phyloP scores from a whole-genome alignment of 805 yeast species.

The Wickerhamiella azyma region DNA sequence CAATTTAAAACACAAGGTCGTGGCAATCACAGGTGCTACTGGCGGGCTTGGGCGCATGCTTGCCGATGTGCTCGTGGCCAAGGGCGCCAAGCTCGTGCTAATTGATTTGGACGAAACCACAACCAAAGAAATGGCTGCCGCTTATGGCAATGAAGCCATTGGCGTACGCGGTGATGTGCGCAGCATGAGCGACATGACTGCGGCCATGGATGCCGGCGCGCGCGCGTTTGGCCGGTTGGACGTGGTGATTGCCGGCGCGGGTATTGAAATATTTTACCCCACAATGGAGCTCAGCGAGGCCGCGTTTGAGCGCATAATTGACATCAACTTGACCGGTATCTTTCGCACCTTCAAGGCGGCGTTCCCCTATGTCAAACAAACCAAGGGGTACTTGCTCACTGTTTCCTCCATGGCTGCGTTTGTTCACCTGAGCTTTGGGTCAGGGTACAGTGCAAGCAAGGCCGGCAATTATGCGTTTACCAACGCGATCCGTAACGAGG shows the following conservation, averaged over 20 bases:
- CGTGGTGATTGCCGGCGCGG: slow-evolving; percentile 9
- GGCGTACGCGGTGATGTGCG: slow-evolving; percentile 8
- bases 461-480: slow-evolving; percentile 4
- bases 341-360: slow-evolving; percentile 10
- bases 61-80: background rate
- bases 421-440: slow-evolving; percentile 1
- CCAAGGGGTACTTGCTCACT: slow-evolving; percentile 6
- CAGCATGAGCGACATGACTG: slow-evolving; percentile 1
- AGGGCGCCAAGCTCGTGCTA: slow-evolving; percentile 8
- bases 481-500: slow-evolving; percentile 7
- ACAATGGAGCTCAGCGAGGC: background rate
- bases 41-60: slow-evolving; percentile 8
- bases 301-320: slow-evolving; percentile 5
- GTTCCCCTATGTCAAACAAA: slow-evolving; percentile 7
- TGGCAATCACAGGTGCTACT: slow-evolving; percentile 9
- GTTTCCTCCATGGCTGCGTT: slow-evolving; percentile 9
- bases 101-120: slow-evolving; percentile 4
- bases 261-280: slow-evolving; percentile 7
- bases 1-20: slow-evolving; percentile 4
- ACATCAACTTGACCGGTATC: slow-evolving; percentile 7
- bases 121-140: background rate
- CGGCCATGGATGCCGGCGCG: slow-evolving; percentile 4
- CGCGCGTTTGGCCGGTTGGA: slow-evolving; percentile 9
- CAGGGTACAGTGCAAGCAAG: slow-evolving; percentile 7
- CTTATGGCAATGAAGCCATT: slow-evolving; percentile 2